Evolutionary conservation across 176 grass and related monocot species (phyloP), one percentile per base, ranked within the genome.

Genomic region (Carex kokanica): DNA sequence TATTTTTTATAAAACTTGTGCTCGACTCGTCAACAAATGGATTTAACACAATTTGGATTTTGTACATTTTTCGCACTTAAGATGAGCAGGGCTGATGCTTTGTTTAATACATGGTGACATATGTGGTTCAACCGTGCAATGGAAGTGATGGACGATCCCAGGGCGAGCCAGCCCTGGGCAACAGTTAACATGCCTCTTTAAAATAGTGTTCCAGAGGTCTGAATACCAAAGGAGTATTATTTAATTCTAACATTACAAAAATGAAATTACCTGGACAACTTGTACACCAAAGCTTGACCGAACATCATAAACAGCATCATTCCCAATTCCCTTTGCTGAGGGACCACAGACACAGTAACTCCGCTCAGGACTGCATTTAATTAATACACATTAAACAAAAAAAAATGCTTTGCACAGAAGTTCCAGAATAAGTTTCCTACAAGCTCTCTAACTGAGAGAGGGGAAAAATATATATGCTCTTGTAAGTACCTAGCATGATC

Each of bases 321-420:
- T 95, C 82, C 88, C 91, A 55, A 88, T 80, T 74, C 88, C 96
- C 88, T 90, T 95, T 21, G 84, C 88, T 25, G 88, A 99, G 57
- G 96, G 96, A 51, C 96, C 96, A 78, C 84, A 90, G 11, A 99
- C 84, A 77, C 93, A 95, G 77, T 89, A 99, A 89, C 96, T 99
- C 90, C 90, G 86, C 84, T 95, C 91, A 83, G 96, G 96, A 31
- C 96, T 99, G 74, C 79, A 91, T 64, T 86, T 80, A 85, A 41
- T 83, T 68, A 74, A 84, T 72, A 89, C 5, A 74, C 14, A 69
- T 85, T 47, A 78, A 78, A 24, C 23, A 32, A 16, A 56, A 40
- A 36, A 41, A 70, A 6, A 21, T 70, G 32, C 36, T 70, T 70
- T 11, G 36, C 66, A 43, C 6, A 70, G n/a, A 18, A n/a, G 16